Base-by-base conservation (phyloP, 2,329 filamentous ascomycete species). In the Tolypocladium tundrense region DNA sequence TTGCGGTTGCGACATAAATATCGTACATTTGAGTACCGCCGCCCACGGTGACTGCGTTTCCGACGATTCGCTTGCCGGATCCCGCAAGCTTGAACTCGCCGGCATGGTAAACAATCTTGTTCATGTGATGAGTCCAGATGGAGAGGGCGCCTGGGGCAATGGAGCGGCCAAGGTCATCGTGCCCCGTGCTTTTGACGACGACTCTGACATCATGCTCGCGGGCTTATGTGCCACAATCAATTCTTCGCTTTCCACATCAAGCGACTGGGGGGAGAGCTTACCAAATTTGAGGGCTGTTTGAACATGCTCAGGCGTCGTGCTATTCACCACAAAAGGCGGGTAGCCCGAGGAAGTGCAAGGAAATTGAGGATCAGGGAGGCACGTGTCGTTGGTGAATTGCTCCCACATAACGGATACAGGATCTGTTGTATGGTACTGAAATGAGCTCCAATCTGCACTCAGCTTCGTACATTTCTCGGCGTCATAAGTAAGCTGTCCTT, bases 1-100 rank as follows among this genome's bases (percentile, higher is more conserved):
- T 33, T 1, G 70, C 63, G 55, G 45, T 33, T 33, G 14, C 45
- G 4, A 27, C 16, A 60, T 83, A 79, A 0, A 80, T 68, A 7
- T 81, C 74, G 31, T 72, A 69, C 62, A 80, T 80, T 55, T 80
- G 76, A 0, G 79, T 72, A 7, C 83, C 84, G 0, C 81, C 79
- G 0, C 75, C 79, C 2, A 79, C 71, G 1, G 77, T 84, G 19
- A 85, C 73, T 2, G 79, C 79, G 21, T 74, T 74, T 0, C 76
- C 77, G 0, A 66, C 62, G 52, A 85, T 81, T 1, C 68, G 60
- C 7, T 65, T 63, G 10, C 70, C 67, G 53, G 73, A 75, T 33
- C 75, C 77, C 14, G 71, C 63, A 39, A 79, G 75, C 21, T 63
- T 68, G 62, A 81, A 78, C 1, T 68, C 58, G 2, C 70, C 72